Evolutionary conservation across 352 stramenopile species (phyloP), one percentile per base, ranked within the genome.

Genomic region (Pythium aquatile): DNA sequence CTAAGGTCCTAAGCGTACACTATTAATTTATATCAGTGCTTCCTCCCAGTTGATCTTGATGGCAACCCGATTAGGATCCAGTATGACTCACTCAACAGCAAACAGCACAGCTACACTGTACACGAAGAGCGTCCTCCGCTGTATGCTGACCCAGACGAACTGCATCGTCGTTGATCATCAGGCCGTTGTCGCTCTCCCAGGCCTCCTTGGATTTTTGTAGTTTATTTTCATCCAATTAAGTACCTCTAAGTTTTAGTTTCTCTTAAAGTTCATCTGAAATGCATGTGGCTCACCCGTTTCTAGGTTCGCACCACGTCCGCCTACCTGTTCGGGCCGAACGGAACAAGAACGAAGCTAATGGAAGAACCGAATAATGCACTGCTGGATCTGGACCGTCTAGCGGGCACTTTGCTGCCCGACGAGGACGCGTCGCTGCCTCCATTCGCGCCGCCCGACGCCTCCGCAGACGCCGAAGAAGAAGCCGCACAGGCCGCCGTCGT

Each of bases 401-500:
- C 76, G 8, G 74, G 67, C 3, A 74, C 66, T 3, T 55, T 88
- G 30, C 69, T 88, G 26, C 69, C 71, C 8, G 72, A 79, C 13
- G 70, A 77, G 42, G 70, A 44, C 58, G 72, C 40, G 53, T 66
- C 16, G 59, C 68, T 54, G 51, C 65, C 52, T 48, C 53, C 72
- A 14, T 65, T 79, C 29, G 70, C 79, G 16, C 63, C 67, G n/a
- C 1, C 61, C 33, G 46, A 57, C 4, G 5, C 63, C 13, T 16
- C 39, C 5, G 48, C 40, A 17, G 65, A 72, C 59, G 65, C 42
- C 26, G 65, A 72, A 39, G 65, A 72, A 58, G 65, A 73, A 42
- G 66, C 60, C 30, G 58, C 69, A n/a, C 69, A 81, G 17, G 78
- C 81, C 51, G 78, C 75, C 28, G 71, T 79, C 13, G 58, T 65